Percentiles rank a stretch among this genome's conserved stretches.
phyloP scores from a whole-genome alignment of 805 yeast genomes.

The Metschnikowia santaceciliae region DNA sequence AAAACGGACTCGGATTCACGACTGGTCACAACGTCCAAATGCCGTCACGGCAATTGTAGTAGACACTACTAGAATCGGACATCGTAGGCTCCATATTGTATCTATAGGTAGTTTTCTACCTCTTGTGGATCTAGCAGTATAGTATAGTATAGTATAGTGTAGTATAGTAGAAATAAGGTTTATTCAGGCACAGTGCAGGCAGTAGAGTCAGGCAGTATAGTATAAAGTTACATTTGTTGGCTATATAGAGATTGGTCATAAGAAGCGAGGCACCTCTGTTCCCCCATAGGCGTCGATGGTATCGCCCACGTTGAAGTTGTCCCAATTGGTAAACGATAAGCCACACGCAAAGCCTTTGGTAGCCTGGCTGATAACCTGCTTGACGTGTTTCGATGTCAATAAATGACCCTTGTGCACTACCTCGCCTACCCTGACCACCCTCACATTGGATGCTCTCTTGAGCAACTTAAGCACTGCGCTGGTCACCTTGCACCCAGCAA shows the following conservation, averaged over 20 bases:
- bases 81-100: no score
- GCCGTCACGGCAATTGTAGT: no score
- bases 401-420: conserved; percentile 55
- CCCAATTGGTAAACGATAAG: conserved; percentile 64
- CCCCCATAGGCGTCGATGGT: conserved; percentile 69
- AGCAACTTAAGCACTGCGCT: conserved; percentile 50
- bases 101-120: no score
- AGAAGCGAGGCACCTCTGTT: conserved; percentile 37
- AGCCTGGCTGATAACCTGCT: conserved; percentile 73
- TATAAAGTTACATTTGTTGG: neutral
- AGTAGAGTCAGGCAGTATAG: no score
- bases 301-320: conserved; percentile 72
- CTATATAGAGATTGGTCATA: conserved; percentile 16
- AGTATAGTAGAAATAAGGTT: no score
- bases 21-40: no score
- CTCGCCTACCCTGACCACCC: conserved; percentile 50
- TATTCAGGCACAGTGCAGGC: no score
- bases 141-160: no score
- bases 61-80: no score
- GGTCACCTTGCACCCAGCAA: conserved; percentile 85
- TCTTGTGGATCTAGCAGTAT: no score
- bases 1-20: no score
- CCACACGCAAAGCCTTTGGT: conserved; percentile 92
- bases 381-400: conserved; percentile 72
- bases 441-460: conserved; percentile 53